phyloP scores from a whole-genome alignment of 345 rosid species.

The Salix arbutifolia region DNA sequence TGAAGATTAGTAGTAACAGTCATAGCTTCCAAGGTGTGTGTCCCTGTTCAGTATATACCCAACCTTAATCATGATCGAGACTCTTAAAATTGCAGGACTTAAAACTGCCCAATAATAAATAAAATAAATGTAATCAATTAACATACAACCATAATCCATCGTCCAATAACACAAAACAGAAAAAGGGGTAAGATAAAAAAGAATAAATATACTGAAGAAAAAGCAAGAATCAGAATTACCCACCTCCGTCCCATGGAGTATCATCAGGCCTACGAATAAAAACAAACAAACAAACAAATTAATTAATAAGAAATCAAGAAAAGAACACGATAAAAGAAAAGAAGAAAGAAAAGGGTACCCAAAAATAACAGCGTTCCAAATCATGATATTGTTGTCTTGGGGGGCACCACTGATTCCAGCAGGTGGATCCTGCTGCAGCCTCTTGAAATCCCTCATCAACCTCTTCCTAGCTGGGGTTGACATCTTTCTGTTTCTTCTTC shows the following conservation, averaged over 20 bases:
- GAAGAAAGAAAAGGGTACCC: conserved; percentile 10
- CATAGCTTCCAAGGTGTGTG: background rate
- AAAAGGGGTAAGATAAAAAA: too few relatives aligned
- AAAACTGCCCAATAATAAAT: background rate
- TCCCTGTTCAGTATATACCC: background rate
- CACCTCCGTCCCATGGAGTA: conserved; percentile 89
- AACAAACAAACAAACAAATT: conserved; percentile 4
- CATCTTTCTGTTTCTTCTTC: conserved; percentile 1
- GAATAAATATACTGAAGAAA: background rate
- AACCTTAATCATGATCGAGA: background rate
- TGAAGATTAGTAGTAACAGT: background rate
- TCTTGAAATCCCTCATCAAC: conserved; percentile 37
- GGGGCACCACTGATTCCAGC: conserved; percentile 36
- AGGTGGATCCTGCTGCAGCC: conserved; percentile 38
- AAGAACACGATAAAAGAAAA: background rate
- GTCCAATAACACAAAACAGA: background rate
- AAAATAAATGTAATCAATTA: background rate
- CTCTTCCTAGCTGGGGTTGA: conserved; percentile 36
- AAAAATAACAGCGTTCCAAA: conserved; percentile 36
- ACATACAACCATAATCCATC: background rate
- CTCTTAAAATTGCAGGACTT: background rate
- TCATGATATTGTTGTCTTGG: conserved; percentile 30
- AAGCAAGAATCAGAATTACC: conserved; percentile 15
- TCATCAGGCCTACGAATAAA: conserved; percentile 61
- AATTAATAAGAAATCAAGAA: background rate